Base-by-base conservation (phyloP, 768 basidiomycete genomes). In the Podaxis pistillaris region DNA sequence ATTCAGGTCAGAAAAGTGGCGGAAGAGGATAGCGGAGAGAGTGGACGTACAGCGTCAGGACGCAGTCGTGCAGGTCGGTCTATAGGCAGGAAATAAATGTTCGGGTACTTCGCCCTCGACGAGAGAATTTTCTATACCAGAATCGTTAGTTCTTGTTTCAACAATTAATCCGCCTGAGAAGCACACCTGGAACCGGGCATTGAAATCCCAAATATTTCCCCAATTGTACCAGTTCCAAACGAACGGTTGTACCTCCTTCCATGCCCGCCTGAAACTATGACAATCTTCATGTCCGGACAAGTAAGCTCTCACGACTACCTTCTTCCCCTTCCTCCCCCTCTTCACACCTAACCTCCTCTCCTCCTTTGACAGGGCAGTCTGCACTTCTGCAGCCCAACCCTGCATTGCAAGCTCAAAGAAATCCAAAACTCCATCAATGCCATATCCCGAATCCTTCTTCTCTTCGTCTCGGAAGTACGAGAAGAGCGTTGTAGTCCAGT, bases 261-360 rank as follows among this genome's bases (percentile, higher is more conserved):
- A 83, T n/a, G 86, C 84, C 63, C 76, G 61, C 22, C 72, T 71
- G 56, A 70, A 65, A n/a, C 77, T 65, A 64, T 85, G 86, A 64
- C 88, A 89, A 59, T 86, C 78, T 62, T 89, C 87, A 65, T 89
- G 86, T 3, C 88, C 88, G 1, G 86, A 84, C 3, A 86, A 68
- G 65, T 89, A 89, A 7, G 86, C 80, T 30, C 88, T 71, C 8
- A 86, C 81, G 7, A 90, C 71, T 7, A 84, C 85, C 67, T 83
- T 71, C 68, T 71, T 73, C 53, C 66, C 62, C 51, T 58, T 60
- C 47, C 67, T 66, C 26, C 63, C 64, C 33, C 65, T 70, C 36
- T 33, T 61, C n/a, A 58, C 44, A 28, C 37, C 55, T 24, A 58
- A 57, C 57, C 56, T 62, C 59, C 46, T 54, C 41, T 77, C 78